Evolutionary conservation across 805 yeast genomes (phyloP), one percentile per base, ranked within the genome.

Genomic region (Candida palmyrensis): DNA sequence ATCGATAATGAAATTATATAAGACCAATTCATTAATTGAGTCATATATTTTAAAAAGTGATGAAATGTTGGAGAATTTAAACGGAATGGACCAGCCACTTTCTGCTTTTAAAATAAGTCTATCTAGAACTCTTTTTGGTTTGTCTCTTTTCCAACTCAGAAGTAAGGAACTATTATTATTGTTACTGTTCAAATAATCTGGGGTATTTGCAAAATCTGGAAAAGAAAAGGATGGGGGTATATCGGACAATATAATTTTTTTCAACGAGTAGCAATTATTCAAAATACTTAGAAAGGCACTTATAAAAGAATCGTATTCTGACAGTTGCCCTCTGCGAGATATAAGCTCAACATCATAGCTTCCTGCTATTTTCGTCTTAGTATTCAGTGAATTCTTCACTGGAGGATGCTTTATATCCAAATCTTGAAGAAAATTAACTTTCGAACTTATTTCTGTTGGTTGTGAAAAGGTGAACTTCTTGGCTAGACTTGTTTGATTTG

Each of bases 81-180:
- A 51, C 3, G 79, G 75, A 11, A 77, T 68, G 21, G 68, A 66
- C 77, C 77, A 70, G 2, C 75, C 76, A 0, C 62, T 37, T 38
- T 71, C 72, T 0, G 75, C 62, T 3, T 63, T 54, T 2, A 72
- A 43, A 3, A 48, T 47, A n/a, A 72, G 45, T n/a, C 42, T 55
- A 2, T 55, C 39, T 5, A 71, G 42, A 3, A 49, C 36, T 32
- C 66, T 48, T 6, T 29, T 28, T 11, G 45, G 40, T 17, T 32
- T 37, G n/a, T 32, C 29, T 24, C 32, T 29, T 33, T 31, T 37
- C 23, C 35, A 34, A 21, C 16, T 21, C 18, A 21, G 18, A 18
- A 25, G 30, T 10, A 27, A 21, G 21, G 31, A 26, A n/a, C 29
- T 24, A 15, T 18, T 18, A 46, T 40, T 38, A 49, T 47, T 5